Conservation (phyloP, 768 basidiomycete species). For the Mycena kentingensis region DNA sequence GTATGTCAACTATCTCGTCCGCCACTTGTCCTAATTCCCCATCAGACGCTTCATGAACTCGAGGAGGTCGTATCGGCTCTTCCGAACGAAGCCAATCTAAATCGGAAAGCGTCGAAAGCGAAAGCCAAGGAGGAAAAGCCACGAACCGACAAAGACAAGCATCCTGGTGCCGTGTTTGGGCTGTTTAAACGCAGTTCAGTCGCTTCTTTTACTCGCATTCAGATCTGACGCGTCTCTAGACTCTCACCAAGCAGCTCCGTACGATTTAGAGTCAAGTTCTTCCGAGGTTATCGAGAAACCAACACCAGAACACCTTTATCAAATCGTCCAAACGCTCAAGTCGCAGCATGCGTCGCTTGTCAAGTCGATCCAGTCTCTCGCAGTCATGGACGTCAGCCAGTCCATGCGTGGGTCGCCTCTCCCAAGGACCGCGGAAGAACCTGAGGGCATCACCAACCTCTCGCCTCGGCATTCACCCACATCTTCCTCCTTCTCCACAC, state of each 20-base stretch:
- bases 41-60: constrained; percentile 59
- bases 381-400: constrained; percentile 30
- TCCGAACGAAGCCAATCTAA: constrained; percentile 35
- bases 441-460: constrained; percentile 30
- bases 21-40: constrained; percentile 5
- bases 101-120: constrained; percentile 37
- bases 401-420: constrained; percentile 39
- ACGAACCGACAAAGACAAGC: constrained; percentile 55
- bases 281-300: constrained; percentile 16
- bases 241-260: constrained; percentile 26
- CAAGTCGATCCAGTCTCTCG: constrained; percentile 41
- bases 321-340: constrained; percentile 56
- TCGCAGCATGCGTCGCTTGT: constrained; percentile 57
- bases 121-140: constrained; percentile 49
- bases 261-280: constrained; percentile 23
- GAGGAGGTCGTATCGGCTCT: constrained; percentile 54
- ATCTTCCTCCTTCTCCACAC: constrained; percentile 25
- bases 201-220: constrained; percentile 2
- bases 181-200: constrained; percentile 63
- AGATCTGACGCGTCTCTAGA: constrained; percentile 15
- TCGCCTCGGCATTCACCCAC: constrained; percentile 22
- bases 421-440: constrained; percentile 53
- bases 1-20: constrained; percentile 41
- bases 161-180: constrained; percentile 51
- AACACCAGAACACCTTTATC: constrained; percentile 43